Evolutionary conservation across 2,329 filamentous ascomycete genomes (phyloP), one percentile per base, ranked within the genome.

Genomic region (Ramichloridium luteum): DNA sequence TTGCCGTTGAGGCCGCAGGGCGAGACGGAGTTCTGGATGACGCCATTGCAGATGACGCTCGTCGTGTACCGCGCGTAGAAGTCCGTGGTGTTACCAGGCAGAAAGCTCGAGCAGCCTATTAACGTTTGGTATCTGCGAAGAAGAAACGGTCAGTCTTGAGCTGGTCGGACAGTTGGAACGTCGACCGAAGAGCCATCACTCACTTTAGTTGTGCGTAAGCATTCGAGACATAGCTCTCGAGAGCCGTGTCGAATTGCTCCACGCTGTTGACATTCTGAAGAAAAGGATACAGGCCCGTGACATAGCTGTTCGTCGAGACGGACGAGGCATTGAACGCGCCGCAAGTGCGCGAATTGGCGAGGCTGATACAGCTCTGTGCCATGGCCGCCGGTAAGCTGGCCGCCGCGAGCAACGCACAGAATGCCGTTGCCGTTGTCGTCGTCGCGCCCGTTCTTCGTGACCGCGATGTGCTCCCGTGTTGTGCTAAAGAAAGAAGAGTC

Each of bases 41-140:
- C 80, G 43, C 82, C 72, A 65, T 92, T 96, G 68, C 90, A 98
- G 43, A 98, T 70, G 41, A 92, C 78, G 39, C 81, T 90, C 28
- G 76, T 90, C 4, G 88, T 93, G 60, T 88, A 98, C 47, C 90
- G 79, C 29, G 90, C 88, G 59, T 98, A 98, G 50, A 86, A 72
- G 49, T 80, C 70, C 45, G 74, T 78, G 3, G 84, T 78, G 54
- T 93, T 81, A 34, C 73, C 74, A 35, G 86, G 69, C 50, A 90
- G 74, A 48, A 94, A 66, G 40, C 72, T 70, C 28, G 71, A 67
- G 55, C 90, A 98, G 34, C 88, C 88, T 42, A 98, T 71, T 28
- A 84, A 65, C 32, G 70, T 66, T 55, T 81, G 69, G 59, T 88
- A 98, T 64, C 88, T 96, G 50, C 32, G 39, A 39, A 46, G 34